Conservation (phyloP, 179 eudicot species). For the Amaranthus tricolor region DNA sequence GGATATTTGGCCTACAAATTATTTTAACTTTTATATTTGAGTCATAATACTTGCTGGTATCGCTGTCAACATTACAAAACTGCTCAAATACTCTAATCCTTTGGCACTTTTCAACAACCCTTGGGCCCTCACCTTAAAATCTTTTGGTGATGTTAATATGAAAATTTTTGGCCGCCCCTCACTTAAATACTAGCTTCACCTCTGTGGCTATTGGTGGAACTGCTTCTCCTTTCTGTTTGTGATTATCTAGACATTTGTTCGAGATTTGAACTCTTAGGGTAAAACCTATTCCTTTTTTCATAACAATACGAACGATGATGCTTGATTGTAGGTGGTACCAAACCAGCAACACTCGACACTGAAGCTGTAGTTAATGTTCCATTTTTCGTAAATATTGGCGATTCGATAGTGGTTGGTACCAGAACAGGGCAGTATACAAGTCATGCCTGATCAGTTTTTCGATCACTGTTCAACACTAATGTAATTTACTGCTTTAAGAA, state of each 20-base stretch:
- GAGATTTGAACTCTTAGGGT: neutral
- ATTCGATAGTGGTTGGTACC: conserved; percentile 68
- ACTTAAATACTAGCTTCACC: no score
- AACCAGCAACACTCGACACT: conserved; percentile 80
- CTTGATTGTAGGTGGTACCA: conserved; percentile 62
- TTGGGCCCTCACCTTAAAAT: no score
- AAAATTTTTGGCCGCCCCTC: no score
- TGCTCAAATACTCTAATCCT: no score
- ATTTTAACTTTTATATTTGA: no score
- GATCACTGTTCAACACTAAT: neutral
- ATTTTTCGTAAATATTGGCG: conserved; percentile 63
- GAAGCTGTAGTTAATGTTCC: conserved; percentile 86
- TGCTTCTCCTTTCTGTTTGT: neutral
- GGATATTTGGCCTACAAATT: no score
- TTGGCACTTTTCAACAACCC: no score
- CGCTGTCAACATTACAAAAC: no score
- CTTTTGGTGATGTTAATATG: no score
- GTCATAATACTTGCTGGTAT: no score
- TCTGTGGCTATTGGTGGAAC: neutral
- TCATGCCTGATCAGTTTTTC: conserved; percentile 46
- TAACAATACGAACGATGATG: conserved; percentile 6
- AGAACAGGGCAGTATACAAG: conserved; percentile 83
- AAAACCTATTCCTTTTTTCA: neutral
- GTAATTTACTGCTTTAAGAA: neutral
- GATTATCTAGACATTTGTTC: neutral